Evolutionary conservation across 805 yeast genomes (phyloP), one percentile per base, ranked within the genome.

Genomic region (Suhomyces kilbournensis): DNA sequence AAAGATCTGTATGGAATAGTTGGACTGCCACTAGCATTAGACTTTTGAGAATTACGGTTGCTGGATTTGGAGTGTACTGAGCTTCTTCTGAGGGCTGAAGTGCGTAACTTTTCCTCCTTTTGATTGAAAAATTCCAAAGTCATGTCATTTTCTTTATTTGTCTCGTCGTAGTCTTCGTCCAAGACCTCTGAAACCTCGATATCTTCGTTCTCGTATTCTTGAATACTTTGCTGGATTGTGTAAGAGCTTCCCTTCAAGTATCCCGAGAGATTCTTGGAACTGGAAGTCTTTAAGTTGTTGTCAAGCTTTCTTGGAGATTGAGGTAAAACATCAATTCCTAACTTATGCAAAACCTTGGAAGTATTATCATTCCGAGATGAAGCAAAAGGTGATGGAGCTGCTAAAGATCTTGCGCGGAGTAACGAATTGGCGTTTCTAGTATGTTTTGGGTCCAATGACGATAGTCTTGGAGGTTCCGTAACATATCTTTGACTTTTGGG

Each of bases 381-480:
- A 17, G 58, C 60, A 48, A 60, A 58, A 2, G 68, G 59, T 7
- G 67, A 52, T 17, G 69, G 68, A 7, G 69, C 47, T 3, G 68
- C 68, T 25, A 74, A 60, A 1, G 76, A 65, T 51, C 67, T 68
- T 5, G 78, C 78, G 44, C 78, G 55, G 32, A 72, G 60, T 39
- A 74, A 48, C 55, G 75, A 64, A 20, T 62, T 64, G 22, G 46
- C 54, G 7, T 60, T 61, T 7, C 59, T n/a, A 17, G 30, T 30
- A 12, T 39, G 44, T 50, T 67, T 64, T n/a, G 79, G 79, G 56
- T 75, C 79, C 40, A 75, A 64, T 3, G 76, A 70, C 1, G 67
- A 53, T 6, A 46, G 49, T 2, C 48, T 46, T 14, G 52, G 45
- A 10, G 71, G 70, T 43, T 65, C 73, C 8, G 74, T 66, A 2